A percentile compares a stretch with the other conserved stretches of the same genome.
Evolutionary conservation across 2,329 filamentous ascomycete genomes (phyloP).

Genomic region (Penicillium sumatraense): DNA sequence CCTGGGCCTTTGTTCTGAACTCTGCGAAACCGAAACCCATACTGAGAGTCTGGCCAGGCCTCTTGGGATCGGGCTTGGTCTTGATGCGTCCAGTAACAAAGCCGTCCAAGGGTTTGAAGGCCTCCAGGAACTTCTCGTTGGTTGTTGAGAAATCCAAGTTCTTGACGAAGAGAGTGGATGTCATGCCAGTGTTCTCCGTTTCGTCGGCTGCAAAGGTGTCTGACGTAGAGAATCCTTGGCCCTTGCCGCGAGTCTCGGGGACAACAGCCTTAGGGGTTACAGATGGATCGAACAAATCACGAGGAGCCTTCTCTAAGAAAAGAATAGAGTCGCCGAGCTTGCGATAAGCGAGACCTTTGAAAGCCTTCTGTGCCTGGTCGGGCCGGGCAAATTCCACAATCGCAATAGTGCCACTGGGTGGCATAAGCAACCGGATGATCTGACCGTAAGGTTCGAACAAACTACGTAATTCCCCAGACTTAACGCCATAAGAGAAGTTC

Average conservation of each 20-base stretch:
- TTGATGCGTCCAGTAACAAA: slow-evolving; percentile 91
- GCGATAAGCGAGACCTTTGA: slow-evolving; percentile 82
- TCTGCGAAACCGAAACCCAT: slow-evolving; percentile 98
- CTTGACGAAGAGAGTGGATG: slow-evolving; percentile 86
- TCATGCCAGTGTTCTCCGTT: slow-evolving; percentile 54
- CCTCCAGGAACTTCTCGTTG: slow-evolving; percentile 72
- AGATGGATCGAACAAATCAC: slow-evolving; percentile 68
- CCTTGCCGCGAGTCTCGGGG: slow-evolving; percentile 36
- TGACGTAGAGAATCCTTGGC: slow-evolving; percentile 48
- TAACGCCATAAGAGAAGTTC: slow-evolving; percentile 87
- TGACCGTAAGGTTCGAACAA: slow-evolving; percentile 86
- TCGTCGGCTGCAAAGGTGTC: slow-evolving; percentile 50
- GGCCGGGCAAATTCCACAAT: slow-evolving; percentile 86
- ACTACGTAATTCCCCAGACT: slow-evolving; percentile 74
- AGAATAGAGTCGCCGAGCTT: slow-evolving; percentile 89
- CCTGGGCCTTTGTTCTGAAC: slow-evolving; percentile 77
- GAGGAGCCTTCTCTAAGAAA: slow-evolving; percentile 92
- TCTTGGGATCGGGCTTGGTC: slow-evolving; percentile 91
- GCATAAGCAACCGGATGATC: slow-evolving; percentile 83
- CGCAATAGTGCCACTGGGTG: slow-evolving; percentile 88
- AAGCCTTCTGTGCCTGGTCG: slow-evolving; percentile 80
- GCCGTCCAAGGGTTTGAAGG: slow-evolving; percentile 80
- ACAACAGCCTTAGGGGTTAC: slow-evolving; percentile 36
- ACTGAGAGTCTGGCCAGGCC: slow-evolving; percentile 81
- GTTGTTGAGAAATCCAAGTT: slow-evolving; percentile 94